Conservation (phyloP, 1,284 basidiomycete species). For the Tylopilus sp. region DNA sequence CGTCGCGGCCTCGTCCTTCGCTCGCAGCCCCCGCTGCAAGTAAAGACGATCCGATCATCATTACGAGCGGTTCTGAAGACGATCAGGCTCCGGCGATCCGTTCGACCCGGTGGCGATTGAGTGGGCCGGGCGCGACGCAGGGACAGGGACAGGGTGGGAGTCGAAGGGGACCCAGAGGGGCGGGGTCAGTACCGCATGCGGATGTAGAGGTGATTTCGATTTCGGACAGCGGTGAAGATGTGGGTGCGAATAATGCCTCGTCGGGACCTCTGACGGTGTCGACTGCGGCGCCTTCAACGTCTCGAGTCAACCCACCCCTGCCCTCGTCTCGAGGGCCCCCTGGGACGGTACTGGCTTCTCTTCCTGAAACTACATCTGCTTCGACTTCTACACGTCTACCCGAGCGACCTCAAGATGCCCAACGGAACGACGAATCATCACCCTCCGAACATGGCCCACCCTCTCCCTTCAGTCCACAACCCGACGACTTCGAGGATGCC, state of each 20-base stretch:
- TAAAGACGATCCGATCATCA: conserved; percentile 24
- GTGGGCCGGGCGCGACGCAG: neutral
- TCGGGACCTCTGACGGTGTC: neutral
- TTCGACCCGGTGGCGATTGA: conserved; percentile 5
- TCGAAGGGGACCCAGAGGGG: neutral
- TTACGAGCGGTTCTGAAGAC: conserved; percentile 25
- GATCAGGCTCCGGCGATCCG: neutral
- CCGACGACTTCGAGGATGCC: conserved; percentile 20
- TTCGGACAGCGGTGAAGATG: conserved; percentile 28
- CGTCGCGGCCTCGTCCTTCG: conserved; percentile 2
- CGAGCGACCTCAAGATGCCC: neutral
- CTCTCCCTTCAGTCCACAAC: conserved; percentile 5
- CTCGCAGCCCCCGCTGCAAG: conserved; percentile 1
- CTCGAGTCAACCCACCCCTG: neutral
- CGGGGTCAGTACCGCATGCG: conserved; percentile 5
- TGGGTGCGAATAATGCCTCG: neutral
- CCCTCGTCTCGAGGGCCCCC: neutral
- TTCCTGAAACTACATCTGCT: neutral
- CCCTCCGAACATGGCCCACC: neutral
- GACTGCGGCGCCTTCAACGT: neutral
- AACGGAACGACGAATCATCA: neutral
- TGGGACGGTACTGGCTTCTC: neutral
- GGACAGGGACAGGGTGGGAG: conserved; percentile 3
- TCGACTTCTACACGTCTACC: neutral
- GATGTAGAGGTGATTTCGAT: conserved; percentile 28